phyloP scores from a whole-genome alignment of 2,329 filamentous ascomycete species.

The Raffaelea arxii region DNA sequence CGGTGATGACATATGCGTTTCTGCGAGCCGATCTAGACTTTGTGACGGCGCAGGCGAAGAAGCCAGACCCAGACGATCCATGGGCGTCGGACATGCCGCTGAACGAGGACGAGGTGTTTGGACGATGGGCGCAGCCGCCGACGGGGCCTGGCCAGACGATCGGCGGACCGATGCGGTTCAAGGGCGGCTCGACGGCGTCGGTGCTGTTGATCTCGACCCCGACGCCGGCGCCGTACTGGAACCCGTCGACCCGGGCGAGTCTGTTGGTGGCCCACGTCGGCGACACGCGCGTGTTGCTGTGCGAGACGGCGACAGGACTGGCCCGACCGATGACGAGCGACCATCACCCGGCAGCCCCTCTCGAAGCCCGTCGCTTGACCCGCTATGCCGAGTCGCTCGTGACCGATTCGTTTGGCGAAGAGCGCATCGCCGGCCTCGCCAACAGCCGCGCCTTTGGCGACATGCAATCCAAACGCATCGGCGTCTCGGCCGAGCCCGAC shows the following conservation, averaged over 20 bases:
- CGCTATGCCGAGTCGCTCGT: constrained; percentile 70
- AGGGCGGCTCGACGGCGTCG: constrained; percentile 87
- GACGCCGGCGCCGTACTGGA: constrained; percentile 88
- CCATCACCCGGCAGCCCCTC: constrained; percentile 82
- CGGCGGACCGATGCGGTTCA: constrained; percentile 69
- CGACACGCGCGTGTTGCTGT: constrained; percentile 84
- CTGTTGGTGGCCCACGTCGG: constrained; percentile 84
- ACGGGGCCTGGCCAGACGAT: constrained; percentile 55
- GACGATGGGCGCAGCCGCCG: constrained; percentile 43
- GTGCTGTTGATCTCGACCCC: constrained; percentile 87
- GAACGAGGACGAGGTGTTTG: constrained; percentile 77
- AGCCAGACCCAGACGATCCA: constrained; percentile 63
- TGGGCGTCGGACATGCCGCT: constrained; percentile 65
- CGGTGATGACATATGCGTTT: constrained; percentile 84
- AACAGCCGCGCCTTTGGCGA: constrained; percentile 94
- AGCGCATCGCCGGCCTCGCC: constrained; percentile 85
- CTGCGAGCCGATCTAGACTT: constrained; percentile 92
- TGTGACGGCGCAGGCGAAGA: constrained; percentile 76
- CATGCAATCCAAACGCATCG: constrained; percentile 81
- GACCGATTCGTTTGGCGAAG: constrained; percentile 94
- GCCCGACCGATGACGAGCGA: constrained; percentile 78
- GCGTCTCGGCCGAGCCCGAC: constrained; percentile 90
- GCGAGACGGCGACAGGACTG: constrained; percentile 72
- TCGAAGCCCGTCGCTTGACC: constrained; percentile 72
- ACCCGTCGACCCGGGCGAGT: constrained; percentile 75